Conservation (phyloP, 1,284 basidiomycete species). For the Cryptococcus hybrid region DNA sequence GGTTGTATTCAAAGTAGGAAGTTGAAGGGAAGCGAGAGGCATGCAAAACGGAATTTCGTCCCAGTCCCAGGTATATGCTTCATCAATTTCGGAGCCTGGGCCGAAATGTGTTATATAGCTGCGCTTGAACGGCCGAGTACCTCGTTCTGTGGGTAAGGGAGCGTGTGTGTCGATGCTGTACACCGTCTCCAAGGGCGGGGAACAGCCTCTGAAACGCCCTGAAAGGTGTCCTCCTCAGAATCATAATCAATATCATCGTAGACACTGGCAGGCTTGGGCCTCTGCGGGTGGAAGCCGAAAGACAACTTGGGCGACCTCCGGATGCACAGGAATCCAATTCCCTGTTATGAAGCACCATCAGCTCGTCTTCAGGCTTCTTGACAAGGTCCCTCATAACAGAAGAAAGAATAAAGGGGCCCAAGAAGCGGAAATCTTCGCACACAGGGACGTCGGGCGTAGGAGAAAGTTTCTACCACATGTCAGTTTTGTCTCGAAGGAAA, state of each 20-base stretch:
- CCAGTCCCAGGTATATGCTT: constrained; percentile 3
- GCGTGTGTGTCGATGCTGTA: background rate
- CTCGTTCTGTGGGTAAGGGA: background rate
- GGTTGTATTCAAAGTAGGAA: background rate
- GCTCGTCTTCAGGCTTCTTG: background rate
- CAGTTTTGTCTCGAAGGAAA: background rate
- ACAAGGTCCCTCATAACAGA: background rate
- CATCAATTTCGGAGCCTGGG: background rate
- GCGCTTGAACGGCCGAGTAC: background rate
- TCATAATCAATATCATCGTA: background rate
- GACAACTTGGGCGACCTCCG: background rate
- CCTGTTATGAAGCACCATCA: background rate
- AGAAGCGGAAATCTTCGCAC: constrained; percentile 3
- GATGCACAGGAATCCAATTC: background rate
- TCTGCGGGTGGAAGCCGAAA: background rate
- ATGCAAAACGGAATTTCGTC: constrained; percentile 2
- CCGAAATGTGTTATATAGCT: background rate
- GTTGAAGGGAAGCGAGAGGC: background rate
- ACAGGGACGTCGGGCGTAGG: background rate
- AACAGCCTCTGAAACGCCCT: too few relatives aligned
- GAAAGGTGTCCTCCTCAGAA: background rate
- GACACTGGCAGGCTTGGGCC: background rate
- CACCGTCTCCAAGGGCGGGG: background rate
- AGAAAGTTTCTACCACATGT: background rate
- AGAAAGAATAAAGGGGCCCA: constrained; percentile 4